Conservation (phyloP, 1,284 basidiomycete species). For the Trametes versicolor region DNA sequence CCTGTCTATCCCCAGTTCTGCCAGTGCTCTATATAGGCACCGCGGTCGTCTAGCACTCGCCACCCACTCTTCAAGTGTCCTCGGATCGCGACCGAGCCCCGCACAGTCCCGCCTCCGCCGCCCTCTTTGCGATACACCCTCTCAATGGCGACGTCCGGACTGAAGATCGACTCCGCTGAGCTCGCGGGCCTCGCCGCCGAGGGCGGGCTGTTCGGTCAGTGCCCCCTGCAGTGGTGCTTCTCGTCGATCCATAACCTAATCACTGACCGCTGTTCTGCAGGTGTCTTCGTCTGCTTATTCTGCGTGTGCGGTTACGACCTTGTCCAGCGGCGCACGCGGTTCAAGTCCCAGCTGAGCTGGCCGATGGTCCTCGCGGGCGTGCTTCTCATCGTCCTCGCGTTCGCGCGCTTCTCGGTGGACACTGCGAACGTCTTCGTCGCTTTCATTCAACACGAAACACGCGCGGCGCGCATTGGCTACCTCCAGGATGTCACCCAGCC, state of each 20-base stretch:
- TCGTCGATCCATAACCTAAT: neutral
- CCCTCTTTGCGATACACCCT: neutral
- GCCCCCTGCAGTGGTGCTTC: neutral
- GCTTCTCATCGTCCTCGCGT: constrained; percentile 28
- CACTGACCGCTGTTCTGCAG: constrained; percentile 12
- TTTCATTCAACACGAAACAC: constrained; percentile 7
- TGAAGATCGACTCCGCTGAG: constrained; percentile 30
- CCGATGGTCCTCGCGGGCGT: constrained; percentile 25
- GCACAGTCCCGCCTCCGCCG: constrained; percentile 1
- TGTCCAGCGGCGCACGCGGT: constrained; percentile 4
- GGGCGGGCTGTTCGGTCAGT: constrained; percentile 25
- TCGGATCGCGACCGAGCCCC: no score
- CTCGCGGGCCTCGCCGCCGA: constrained; percentile 28
- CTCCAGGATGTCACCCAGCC: constrained; percentile 25
- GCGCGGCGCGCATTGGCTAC: constrained; percentile 24
- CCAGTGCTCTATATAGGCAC: neutral
- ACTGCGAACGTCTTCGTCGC: constrained; percentile 24
- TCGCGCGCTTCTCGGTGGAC: constrained; percentile 27
- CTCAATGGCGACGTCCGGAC: constrained; percentile 1
- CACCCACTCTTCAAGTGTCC: neutral
- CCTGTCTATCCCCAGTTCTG: neutral
- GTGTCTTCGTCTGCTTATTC: constrained; percentile 28
- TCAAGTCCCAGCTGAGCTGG: constrained; percentile 12
- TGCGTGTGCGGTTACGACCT: constrained; percentile 22
- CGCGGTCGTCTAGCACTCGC: neutral